Base-by-base conservation (phyloP, 441 rosid genomes). In the Pelargonium australe region DNA sequence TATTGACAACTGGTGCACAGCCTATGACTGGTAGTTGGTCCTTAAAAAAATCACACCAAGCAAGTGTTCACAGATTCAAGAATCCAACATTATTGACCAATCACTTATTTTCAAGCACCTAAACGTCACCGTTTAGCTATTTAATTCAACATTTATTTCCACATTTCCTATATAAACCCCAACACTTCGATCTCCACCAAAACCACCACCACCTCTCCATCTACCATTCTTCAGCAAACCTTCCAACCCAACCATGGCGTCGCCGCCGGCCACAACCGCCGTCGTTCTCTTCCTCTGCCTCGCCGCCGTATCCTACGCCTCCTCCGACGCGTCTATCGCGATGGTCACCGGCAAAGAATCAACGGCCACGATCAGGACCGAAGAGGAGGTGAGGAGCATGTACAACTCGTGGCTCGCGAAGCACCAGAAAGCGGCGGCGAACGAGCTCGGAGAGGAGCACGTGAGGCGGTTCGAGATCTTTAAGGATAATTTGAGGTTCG, bases 401-500 rank as follows among this genome's bases (percentile, higher is more conserved):
- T 86, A 83, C 78, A 64, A 81, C 65, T 67, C 76, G 25, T 88
- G 94, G 94, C 77, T 78, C 41, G 47, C 67, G 10, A 79, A 81
- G 68, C 87, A 81, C 63, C 85, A 86, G 45, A 88, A 86, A 71
- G 76, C 37, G 13, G 61, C 76, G 25, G 25, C 2, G 75, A 81
- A 71, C 72, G 84, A 73, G 14, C 16, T 81, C 11, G 84, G 78
- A 68, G 81, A 82, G 60, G 75, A 76, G 57, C n/a, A 47, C 13
- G 83, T 81, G 45, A 68, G 62, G 64, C 75, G 89, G 67, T 85
- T 83, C 74, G 77, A 75, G 73, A 81, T 83, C 43, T 88, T 88
- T 72, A 85, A 85, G 75, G 89, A 88, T 34, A 88, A 88, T 77
- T 73, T 88, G 72, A 78, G 75, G 63, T 88, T 83, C 77, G 80